Percentiles rank a stretch among this genome's conserved stretches.
These are phyloP conservation scores for Podaxis sp. DNA, from an alignment of 768 basidiomycete genomes.

Conservation along the genomic window DNA sequence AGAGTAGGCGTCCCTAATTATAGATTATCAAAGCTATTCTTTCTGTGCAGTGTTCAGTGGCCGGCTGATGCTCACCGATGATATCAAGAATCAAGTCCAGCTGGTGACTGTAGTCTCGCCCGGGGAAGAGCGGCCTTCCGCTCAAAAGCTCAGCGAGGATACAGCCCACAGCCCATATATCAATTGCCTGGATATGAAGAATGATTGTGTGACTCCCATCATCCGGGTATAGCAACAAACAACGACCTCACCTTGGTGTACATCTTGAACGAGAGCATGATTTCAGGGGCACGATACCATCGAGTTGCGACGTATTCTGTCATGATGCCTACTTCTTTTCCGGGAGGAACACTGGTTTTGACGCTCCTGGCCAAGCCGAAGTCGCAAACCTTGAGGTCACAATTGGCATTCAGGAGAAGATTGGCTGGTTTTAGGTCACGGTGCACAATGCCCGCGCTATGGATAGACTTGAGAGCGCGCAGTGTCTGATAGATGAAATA, in stretches of 20 bases:
- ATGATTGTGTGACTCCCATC: slow-evolving; percentile 5
- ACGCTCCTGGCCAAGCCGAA: slow-evolving; percentile 78
- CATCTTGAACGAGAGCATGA: slow-evolving; percentile 94
- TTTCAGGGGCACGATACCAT: slow-evolving; percentile 93
- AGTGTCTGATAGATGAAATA: slow-evolving; percentile 85
- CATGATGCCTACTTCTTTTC: slow-evolving; percentile 66
- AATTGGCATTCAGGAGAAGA: slow-evolving; percentile 82
- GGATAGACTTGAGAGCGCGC: slow-evolving; percentile 84
- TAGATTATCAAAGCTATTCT: slow-evolving; percentile 15
- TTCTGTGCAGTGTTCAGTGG: neutral
- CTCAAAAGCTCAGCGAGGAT: slow-evolving; percentile 80
- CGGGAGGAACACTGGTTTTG: slow-evolving; percentile 46
- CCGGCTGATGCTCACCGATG: slow-evolving; percentile 44
- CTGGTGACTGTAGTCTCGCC: slow-evolving; percentile 84
- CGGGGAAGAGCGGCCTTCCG: slow-evolving; percentile 82
- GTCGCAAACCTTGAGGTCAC: slow-evolving; percentile 86
- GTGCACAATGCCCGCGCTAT: slow-evolving; percentile 79
- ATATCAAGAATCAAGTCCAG: slow-evolving; percentile 85
- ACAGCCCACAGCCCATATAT: slow-evolving; percentile 73
- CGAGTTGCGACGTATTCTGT: slow-evolving; percentile 88
- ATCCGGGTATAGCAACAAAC: neutral
- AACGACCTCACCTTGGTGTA: slow-evolving; percentile 56
- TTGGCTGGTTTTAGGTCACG: slow-evolving; percentile 85
- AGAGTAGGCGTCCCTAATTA: slow-evolving; percentile 69
- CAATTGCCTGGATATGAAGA: slow-evolving; percentile 40